Percentiles rank a stretch among this genome's conserved stretches.
Conservation (phyloP, 129 eudicot species). For the Arctium lappa region DNA sequence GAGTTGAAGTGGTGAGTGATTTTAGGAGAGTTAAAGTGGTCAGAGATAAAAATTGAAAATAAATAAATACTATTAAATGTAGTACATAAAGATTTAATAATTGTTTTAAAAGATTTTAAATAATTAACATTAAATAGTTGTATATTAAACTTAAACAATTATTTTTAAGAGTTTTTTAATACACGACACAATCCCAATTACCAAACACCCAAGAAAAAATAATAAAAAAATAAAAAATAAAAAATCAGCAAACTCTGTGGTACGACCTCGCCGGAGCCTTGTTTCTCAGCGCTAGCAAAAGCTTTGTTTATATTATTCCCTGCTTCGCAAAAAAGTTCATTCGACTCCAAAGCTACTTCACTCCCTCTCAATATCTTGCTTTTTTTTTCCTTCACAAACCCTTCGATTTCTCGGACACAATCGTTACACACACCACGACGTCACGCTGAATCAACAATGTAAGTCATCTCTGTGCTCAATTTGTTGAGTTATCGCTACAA, state of each 20-base stretch:
- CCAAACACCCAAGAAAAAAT: too few species aligned
- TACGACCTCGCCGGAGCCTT: background rate
- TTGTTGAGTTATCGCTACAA: background rate
- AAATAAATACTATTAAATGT: too few species aligned
- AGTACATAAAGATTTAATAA: too few species aligned
- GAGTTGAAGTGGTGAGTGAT: too few species aligned
- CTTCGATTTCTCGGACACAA: background rate
- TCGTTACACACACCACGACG: background rate
- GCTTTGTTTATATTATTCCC: background rate
- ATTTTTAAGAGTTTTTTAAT: too few species aligned
- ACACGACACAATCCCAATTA: too few species aligned
- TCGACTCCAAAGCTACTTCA: background rate
- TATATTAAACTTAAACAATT: too few species aligned
- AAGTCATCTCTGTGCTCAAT: slow-evolving; percentile 7
- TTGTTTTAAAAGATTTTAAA: too few species aligned
- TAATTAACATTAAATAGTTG: too few species aligned
- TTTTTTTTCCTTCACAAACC: background rate
- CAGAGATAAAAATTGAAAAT: too few species aligned
- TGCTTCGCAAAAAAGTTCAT: slow-evolving; percentile 7
- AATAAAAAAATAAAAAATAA: background rate
- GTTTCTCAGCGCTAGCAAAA: background rate
- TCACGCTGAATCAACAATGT: slow-evolving; percentile 20
- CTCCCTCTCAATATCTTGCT: background rate
- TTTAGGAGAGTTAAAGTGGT: too few species aligned
- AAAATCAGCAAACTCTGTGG: background rate